Evolutionary conservation across 805 yeast genomes (phyloP).

Genomic region (Teunomyces funiuensis): DNA sequence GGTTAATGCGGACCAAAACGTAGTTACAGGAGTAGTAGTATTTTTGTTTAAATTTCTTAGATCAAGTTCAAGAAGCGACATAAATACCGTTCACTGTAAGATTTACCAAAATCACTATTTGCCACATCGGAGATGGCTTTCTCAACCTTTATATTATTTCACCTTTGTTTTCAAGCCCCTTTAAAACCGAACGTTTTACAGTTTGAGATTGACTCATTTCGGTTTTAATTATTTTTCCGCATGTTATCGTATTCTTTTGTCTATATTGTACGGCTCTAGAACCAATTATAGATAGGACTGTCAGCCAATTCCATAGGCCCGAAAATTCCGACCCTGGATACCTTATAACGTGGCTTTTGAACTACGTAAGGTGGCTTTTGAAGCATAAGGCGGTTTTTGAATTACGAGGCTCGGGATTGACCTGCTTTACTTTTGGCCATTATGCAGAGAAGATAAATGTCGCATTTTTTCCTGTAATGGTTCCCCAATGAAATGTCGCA

Average conservation of each 20-base stretch:
- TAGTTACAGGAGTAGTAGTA: background rate
- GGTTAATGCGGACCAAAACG: constrained; percentile 10
- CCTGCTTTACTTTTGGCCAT: background rate
- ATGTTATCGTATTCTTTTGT: background rate
- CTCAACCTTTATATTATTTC: background rate
- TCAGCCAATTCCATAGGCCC: no score
- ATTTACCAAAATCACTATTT: no score
- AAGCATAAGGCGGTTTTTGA: no score
- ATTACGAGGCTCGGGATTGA: no score
- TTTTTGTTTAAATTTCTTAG: background rate
- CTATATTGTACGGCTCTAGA: background rate
- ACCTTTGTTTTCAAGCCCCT: no score
- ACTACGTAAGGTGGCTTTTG: no score
- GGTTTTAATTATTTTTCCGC: no score
- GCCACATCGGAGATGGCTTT: background rate
- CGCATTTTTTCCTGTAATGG: background rate
- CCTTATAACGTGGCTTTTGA: no score
- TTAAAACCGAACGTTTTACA: no score
- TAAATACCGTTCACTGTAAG: background rate
- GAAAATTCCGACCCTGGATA: no score
- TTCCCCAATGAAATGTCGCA: background rate
- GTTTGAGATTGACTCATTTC: background rate
- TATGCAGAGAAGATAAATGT: background rate
- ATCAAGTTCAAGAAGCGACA: background rate
- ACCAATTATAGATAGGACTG: no score